These are phyloP conservation scores for Russula virescens DNA, from an alignment of 768 basidiomycete genomes.

Conservation along the genomic window DNA sequence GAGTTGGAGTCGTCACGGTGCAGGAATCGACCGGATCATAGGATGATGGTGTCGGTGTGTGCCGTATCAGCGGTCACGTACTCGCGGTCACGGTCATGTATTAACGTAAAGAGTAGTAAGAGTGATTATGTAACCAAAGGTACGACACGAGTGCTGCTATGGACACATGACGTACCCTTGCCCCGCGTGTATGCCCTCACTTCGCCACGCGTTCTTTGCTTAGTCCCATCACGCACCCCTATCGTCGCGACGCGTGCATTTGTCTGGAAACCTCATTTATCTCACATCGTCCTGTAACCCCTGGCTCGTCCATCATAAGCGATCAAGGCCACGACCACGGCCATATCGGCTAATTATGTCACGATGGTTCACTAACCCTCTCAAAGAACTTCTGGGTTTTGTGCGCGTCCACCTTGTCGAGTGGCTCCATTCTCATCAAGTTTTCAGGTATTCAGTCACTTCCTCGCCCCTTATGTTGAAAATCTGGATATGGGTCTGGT, in stretches of 20 bases:
- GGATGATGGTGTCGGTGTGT: too few relatives aligned
- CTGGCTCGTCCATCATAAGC: neutral
- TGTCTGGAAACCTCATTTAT: neutral
- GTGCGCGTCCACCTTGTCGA: constrained; percentile 38
- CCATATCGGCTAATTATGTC: constrained; percentile 7
- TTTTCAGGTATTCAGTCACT: constrained; percentile 76
- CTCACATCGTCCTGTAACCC: neutral
- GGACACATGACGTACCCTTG: constrained; percentile 3
- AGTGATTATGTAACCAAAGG: neutral
- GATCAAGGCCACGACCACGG: constrained; percentile 1
- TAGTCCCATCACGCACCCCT: neutral
- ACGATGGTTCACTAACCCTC: constrained; percentile 78
- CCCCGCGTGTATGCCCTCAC: too few relatives aligned
- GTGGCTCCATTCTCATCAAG: neutral
- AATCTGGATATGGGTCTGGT: constrained; percentile 94
- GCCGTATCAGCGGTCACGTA: too few relatives aligned
- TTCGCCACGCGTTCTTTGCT: neutral
- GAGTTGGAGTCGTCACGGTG: neutral
- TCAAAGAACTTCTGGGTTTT: constrained; percentile 76
- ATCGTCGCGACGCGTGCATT: neutral
- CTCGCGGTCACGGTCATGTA: too few relatives aligned
- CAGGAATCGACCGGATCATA: neutral
- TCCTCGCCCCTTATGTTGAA: constrained; percentile 92
- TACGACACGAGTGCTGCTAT: neutral
- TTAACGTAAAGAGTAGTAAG: neutral